A percentile compares a stretch with the other conserved stretches of the same genome.
Conservation (phyloP, 2,329 filamentous ascomycete species). For the Epichloe gansuensis region DNA sequence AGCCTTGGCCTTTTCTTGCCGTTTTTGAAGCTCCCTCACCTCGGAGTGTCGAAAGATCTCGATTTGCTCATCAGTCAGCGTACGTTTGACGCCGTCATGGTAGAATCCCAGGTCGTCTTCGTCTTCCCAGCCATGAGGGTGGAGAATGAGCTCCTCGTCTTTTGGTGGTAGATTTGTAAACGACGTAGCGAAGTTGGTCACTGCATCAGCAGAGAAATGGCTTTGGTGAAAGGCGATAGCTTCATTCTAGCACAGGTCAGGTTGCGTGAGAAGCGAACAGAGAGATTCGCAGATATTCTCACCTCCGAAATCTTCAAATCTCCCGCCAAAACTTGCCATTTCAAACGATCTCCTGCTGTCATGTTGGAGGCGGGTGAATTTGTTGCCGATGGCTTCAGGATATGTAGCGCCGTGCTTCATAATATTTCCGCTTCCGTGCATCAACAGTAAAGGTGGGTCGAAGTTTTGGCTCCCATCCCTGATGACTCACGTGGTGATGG, state of each 20-base stretch:
- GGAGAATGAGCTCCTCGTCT: slow-evolving; percentile 8
- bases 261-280: background rate
- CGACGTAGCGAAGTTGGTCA: slow-evolving; percentile 33
- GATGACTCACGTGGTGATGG: background rate
- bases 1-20: slow-evolving; percentile 25
- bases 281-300: background rate
- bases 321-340: background rate
- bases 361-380: background rate
- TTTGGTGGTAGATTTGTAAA: slow-evolving; percentile 24
- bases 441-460: background rate
- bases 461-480: background rate
- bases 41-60: slow-evolving; percentile 84
- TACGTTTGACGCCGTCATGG: slow-evolving; percentile 72
- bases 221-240: slow-evolving; percentile 42
- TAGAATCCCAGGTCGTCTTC: slow-evolving; percentile 75
- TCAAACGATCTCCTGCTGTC: background rate
- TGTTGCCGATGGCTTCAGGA: background rate
- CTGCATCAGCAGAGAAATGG: slow-evolving; percentile 42
- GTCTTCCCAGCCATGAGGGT: background rate
- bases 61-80: slow-evolving; percentile 83
- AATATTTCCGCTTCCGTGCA: background rate
- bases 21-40: slow-evolving; percentile 55
- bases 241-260: slow-evolving; percentile 37
- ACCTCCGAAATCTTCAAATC: slow-evolving; percentile 2
- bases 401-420: background rate